phyloP scores from a whole-genome alignment of 345 rosid species.

The Geranium rotundifolium region DNA sequence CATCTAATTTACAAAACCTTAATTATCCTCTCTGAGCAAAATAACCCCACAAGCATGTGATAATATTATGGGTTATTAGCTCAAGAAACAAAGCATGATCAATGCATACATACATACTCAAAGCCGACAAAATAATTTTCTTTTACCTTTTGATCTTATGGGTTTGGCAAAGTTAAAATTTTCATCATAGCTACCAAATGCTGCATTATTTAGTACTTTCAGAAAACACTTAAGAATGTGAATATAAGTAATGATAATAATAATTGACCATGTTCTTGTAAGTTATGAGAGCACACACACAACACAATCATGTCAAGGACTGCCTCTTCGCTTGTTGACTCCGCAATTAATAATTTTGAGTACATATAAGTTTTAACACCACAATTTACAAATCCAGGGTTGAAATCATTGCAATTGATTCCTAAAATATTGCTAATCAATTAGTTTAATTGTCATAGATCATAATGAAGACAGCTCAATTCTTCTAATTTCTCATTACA shows the following conservation, averaged over 20 bases:
- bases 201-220: conserved; percentile 36
- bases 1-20: not conserved
- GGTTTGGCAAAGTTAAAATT: conserved; percentile 20
- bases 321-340: conserved; percentile 43
- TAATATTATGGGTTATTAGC: conserved; percentile 14
- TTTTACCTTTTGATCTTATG: conserved; percentile 8
- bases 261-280: too few relatives aligned
- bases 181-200: conserved; percentile 23
- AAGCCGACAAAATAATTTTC: conserved; percentile 33
- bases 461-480: too few relatives aligned
- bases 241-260: too few relatives aligned
- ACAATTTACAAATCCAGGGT: not conserved
- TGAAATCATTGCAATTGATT: not conserved
- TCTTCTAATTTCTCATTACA: too few relatives aligned
- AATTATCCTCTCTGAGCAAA: conserved; percentile 1
- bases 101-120: not conserved
- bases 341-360: conserved; percentile 27
- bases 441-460: not conserved
- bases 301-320: conserved; percentile 31
- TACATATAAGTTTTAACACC: conserved; percentile 11
- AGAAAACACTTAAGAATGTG: conserved; percentile 4
- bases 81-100: not conserved
- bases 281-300: conserved; percentile 7
- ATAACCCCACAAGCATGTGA: conserved; percentile 21
- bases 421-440: not conserved